A percentile compares a stretch with the other conserved stretches of the same genome.
Evolutionary conservation across 192 early-diverging fungal genomes (phyloP).

Genomic region (Backusella australiensis): DNA sequence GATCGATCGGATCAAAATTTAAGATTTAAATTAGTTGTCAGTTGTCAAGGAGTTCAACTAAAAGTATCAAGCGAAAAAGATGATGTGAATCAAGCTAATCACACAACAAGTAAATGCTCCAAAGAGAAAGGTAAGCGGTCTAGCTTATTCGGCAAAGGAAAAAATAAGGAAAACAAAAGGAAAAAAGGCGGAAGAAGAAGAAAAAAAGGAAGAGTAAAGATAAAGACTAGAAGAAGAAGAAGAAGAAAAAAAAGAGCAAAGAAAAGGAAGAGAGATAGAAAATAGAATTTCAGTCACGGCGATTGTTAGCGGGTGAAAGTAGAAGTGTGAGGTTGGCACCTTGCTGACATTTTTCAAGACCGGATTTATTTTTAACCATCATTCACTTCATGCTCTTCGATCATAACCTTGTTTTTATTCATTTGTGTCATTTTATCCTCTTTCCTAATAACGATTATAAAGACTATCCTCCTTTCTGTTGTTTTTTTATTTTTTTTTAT

Average conservation of each 20-base stretch:
- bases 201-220: neutral
- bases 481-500: neutral
- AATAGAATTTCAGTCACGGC: constrained; percentile 4
- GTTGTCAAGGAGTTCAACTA: neutral
- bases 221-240: neutral
- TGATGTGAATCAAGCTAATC: constrained; percentile 3
- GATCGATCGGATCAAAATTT: constrained; percentile 3
- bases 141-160: neutral
- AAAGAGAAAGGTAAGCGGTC: neutral
- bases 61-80: neutral
- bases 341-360: constrained; percentile 5
- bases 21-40: neutral
- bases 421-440: no score
- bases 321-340: neutral
- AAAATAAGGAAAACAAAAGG: neutral
- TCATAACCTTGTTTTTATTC: neutral
- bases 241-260: neutral
- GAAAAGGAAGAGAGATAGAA: neutral
- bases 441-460: no score
- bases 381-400: neutral
- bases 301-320: neutral
- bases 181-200: neutral
- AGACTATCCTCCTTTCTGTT: neutral
- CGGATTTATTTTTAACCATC: constrained; percentile 1
- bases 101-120: neutral